These are phyloP conservation scores for Leishmania arabica DNA, from an alignment of 208 protist genomes.

Conservation along the genomic window DNA sequence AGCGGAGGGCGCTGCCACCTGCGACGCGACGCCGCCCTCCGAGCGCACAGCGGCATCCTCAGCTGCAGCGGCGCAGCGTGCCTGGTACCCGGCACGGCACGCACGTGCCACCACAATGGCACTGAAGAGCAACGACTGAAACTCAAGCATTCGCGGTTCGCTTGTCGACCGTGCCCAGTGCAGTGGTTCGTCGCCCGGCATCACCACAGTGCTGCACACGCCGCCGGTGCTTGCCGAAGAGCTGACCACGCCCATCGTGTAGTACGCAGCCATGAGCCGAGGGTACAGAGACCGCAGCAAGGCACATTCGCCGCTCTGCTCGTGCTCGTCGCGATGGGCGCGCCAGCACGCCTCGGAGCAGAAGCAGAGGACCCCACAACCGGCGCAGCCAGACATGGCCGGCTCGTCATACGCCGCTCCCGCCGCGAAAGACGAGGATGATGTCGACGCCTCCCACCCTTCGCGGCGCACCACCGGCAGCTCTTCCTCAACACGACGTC, in stretches of 20 bases:
- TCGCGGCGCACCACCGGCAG: constrained; percentile 16
- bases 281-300: constrained; percentile 58
- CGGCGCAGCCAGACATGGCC: constrained; percentile 47
- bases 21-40: background rate
- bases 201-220: constrained; percentile 6
- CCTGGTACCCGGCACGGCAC: constrained; percentile 5
- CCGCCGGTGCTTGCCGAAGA: background rate
- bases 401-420: background rate
- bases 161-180: constrained; percentile 50
- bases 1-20: background rate
- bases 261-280: constrained; percentile 58
- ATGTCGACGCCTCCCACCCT: constrained; percentile 8
- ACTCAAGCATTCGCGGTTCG: constrained; percentile 54
- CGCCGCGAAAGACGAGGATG: background rate
- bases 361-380: constrained; percentile 67
- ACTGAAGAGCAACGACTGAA: constrained; percentile 46
- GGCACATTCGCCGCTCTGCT: constrained; percentile 46
- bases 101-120: constrained; percentile 32
- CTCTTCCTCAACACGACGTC: background rate
- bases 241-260: constrained; percentile 13
- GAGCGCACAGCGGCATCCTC: background rate
- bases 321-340: constrained; percentile 36
- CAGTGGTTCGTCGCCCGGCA: constrained; percentile 42
- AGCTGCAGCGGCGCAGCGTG: constrained; percentile 2
- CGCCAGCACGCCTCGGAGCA: constrained; percentile 57